These are phyloP conservation scores for Lepidium africanum DNA, from an alignment of 345 rosid genomes.

Conservation along the genomic window DNA sequence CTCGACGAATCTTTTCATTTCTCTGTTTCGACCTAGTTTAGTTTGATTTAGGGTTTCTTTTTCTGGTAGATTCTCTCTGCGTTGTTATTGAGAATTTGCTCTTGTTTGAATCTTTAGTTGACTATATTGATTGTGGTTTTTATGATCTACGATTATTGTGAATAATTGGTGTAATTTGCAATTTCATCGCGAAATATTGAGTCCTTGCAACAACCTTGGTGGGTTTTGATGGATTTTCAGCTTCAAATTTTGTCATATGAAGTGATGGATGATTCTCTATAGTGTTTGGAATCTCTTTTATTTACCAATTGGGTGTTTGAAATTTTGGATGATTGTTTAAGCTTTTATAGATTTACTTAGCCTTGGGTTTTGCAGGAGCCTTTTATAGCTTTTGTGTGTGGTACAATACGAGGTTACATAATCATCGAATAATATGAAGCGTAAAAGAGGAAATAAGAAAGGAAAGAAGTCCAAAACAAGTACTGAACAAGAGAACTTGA, in stretches of 20 bases:
- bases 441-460: conserved; percentile 65
- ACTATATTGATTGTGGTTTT: background rate
- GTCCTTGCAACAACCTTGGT: background rate
- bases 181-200: background rate
- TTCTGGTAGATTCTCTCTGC: background rate
- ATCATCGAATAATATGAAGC: conserved; percentile 36
- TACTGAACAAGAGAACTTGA: conserved; percentile 7
- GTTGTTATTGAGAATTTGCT: background rate
- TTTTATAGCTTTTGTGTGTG: background rate
- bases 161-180: background rate
- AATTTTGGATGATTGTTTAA: background rate
- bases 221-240: background rate
- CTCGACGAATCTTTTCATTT: background rate
- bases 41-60: conserved; percentile 13
- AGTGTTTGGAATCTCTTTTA: too few species aligned
- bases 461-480: conserved; percentile 29
- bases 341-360: background rate
- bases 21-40: background rate
- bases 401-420: background rate
- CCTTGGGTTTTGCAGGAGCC: background rate
- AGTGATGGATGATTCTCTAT: background rate
- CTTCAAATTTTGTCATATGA: background rate
- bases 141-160: too few species aligned
- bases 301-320: background rate
- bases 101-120: background rate